Conservation (phyloP, 148 eudicot species). For the Hydrangea macrophylla region DNA sequence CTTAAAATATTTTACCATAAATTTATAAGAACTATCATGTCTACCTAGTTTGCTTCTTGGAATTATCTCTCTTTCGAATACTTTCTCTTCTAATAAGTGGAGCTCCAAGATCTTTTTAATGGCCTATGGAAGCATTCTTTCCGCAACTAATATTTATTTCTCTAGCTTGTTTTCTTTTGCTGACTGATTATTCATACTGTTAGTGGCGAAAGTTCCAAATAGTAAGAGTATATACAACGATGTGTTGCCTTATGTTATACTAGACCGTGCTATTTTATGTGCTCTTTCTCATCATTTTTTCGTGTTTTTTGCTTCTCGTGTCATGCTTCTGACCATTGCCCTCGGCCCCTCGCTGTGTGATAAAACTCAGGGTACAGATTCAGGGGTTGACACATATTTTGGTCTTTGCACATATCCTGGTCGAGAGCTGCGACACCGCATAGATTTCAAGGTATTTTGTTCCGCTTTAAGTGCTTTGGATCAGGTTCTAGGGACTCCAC, state of each 20-base stretch:
- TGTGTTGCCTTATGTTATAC: background rate
- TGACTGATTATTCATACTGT: background rate
- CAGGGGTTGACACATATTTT: conserved; percentile 91
- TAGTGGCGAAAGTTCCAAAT: no score
- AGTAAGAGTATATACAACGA: no score
- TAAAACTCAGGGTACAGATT: conserved; percentile 65
- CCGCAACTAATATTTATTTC: background rate
- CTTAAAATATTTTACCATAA: background rate
- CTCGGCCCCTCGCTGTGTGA: background rate
- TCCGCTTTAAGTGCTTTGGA: background rate
- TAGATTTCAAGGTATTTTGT: conserved; percentile 73
- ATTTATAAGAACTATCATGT: background rate
- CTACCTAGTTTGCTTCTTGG: background rate
- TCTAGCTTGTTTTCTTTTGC: conserved; percentile 1
- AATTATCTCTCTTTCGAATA: background rate
- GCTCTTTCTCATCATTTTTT: background rate
- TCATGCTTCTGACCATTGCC: background rate
- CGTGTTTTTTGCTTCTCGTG: background rate
- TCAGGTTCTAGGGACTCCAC: background rate
- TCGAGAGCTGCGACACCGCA: conserved; percentile 85
- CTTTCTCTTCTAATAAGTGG: background rate
- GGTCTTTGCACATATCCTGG: conserved; percentile 97
- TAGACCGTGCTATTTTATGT: background rate
- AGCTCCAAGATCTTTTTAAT: background rate
- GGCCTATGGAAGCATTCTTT: background rate